Conservation (phyloP, 2,329 filamentous ascomycete species). For the Pseudopithomyces maydicus region DNA sequence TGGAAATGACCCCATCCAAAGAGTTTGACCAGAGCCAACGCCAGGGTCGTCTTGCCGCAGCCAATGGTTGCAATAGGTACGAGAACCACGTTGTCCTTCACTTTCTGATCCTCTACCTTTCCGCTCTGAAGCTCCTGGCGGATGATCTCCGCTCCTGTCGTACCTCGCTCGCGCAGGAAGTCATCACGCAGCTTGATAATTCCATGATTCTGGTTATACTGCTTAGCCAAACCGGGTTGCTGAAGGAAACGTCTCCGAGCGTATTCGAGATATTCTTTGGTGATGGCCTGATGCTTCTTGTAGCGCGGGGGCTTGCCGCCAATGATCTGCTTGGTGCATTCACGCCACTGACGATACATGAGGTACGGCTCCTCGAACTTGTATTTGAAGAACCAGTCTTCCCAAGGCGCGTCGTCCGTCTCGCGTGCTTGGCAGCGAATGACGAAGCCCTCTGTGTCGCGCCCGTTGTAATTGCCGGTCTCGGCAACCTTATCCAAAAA, state of each 20-base stretch:
- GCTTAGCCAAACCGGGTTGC: slow-evolving; percentile 69
- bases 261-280: slow-evolving; percentile 86
- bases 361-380: slow-evolving; percentile 99
- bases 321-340: slow-evolving; percentile 92
- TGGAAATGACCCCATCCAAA: slow-evolving; percentile 94
- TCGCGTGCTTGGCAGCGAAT: slow-evolving; percentile 79
- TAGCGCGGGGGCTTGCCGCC: slow-evolving; percentile 72
- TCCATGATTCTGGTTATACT: slow-evolving; percentile 87
- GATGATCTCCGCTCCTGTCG: slow-evolving; percentile 89
- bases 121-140: slow-evolving; percentile 68
- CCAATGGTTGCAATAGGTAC: slow-evolving; percentile 91
- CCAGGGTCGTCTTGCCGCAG: slow-evolving; percentile 95
- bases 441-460: slow-evolving; percentile 96
- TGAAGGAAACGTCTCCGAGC: slow-evolving; percentile 74
- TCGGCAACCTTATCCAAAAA: slow-evolving; percentile 88
- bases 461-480: slow-evolving; percentile 85
- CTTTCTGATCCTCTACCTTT: slow-evolving; percentile 57
- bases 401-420: slow-evolving; percentile 60
- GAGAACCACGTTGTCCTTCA: slow-evolving; percentile 74
- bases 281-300: slow-evolving; percentile 88
- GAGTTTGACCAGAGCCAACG: slow-evolving; percentile 77
- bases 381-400: slow-evolving; percentile 99
- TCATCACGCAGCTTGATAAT: slow-evolving; percentile 91
- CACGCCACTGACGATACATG: slow-evolving; percentile 98
- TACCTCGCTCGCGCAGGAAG: slow-evolving; percentile 80